Conservation (phyloP, 2,329 filamentous ascomycete species). For the Apiospora koreana region DNA sequence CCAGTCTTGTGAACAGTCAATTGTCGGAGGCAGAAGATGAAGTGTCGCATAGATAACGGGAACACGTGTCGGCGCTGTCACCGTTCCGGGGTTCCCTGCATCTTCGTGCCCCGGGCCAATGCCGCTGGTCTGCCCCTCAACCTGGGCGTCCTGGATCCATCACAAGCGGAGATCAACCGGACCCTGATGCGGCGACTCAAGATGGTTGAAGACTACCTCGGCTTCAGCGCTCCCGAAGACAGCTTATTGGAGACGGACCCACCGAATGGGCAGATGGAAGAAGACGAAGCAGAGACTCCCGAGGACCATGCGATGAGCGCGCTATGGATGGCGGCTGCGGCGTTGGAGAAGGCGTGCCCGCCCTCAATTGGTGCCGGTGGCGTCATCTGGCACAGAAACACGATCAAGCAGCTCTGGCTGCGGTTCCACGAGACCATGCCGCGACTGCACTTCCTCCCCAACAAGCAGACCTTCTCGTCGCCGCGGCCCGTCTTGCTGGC, state of each 20-base stretch:
- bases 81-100: slow-evolving; percentile 37
- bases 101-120: slow-evolving; percentile 42
- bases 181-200: slow-evolving; percentile 24
- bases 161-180: slow-evolving; percentile 21
- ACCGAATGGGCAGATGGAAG: slow-evolving; percentile 19
- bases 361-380: slow-evolving; percentile 25
- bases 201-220: slow-evolving; percentile 29
- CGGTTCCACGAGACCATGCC: slow-evolving; percentile 46
- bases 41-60: slow-evolving; percentile 37
- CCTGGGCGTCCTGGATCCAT: slow-evolving; percentile 12
- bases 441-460: slow-evolving; percentile 45
- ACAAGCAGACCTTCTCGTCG: slow-evolving; percentile 42
- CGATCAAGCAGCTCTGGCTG: slow-evolving; percentile 37
- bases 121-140: slow-evolving; percentile 25
- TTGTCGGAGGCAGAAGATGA: slow-evolving; percentile 36
- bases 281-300: slow-evolving; percentile 11
- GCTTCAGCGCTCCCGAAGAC: slow-evolving; percentile 15
- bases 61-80: slow-evolving; percentile 35
- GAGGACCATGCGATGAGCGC: slow-evolving; percentile 13
- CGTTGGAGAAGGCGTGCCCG: slow-evolving; percentile 26
- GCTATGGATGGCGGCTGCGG: slow-evolving; percentile 32
- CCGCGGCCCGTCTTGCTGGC: slow-evolving; percentile 44
- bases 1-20: slow-evolving; percentile 21
- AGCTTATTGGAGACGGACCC: slow-evolving; percentile 14
- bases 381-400: slow-evolving; percentile 33